Conservation (phyloP, 768 basidiomycete genomes). For the Suillus plorans region DNA sequence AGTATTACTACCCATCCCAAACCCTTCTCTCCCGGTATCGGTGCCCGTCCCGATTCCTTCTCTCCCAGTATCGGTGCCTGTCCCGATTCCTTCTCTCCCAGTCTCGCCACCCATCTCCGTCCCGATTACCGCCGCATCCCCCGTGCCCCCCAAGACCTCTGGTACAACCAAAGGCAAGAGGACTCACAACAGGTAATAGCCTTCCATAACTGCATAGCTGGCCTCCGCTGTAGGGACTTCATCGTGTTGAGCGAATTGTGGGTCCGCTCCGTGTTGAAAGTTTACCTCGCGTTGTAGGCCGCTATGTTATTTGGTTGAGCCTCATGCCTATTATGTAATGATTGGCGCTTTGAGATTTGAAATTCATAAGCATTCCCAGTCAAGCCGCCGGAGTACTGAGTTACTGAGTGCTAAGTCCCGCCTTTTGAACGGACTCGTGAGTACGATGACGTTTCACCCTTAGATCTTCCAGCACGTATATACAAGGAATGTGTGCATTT, state of each 20-base stretch:
- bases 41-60: background rate
- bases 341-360: background rate
- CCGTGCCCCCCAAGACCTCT: background rate
- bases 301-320: background rate
- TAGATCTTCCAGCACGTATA: background rate
- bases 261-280: background rate
- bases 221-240: constrained; percentile 1
- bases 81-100: background rate
- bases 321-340: background rate
- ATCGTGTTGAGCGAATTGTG: background rate
- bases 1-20: background rate
- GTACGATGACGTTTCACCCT: background rate
- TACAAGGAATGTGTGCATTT: background rate
- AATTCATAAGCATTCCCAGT: background rate
- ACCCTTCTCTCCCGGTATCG: background rate
- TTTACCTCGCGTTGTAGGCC: constrained; percentile 4
- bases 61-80: background rate
- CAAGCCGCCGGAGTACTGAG: background rate
- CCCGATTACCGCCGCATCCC: background rate
- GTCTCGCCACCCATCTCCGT: background rate
- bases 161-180: background rate
- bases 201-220: background rate
- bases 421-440: background rate
- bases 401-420: background rate
- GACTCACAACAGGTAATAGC: background rate